These are phyloP conservation scores for Magnaporthiopsis incrustans DNA, from an alignment of 2,329 filamentous ascomycete species.

Conservation along the genomic window DNA sequence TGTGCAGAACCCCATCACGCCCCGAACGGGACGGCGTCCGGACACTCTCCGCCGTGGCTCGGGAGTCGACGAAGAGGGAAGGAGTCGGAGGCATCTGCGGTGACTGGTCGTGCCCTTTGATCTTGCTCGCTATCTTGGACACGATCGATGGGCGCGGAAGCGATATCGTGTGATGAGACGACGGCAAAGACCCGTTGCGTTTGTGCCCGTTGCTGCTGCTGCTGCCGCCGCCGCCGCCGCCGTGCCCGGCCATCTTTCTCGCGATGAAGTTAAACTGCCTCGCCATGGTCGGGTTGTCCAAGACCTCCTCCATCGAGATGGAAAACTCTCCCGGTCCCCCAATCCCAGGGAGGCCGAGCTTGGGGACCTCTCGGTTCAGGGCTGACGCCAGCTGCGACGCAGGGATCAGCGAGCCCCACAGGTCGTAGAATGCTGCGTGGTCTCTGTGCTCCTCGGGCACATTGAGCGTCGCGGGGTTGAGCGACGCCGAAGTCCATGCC, in stretches of 20 bases:
- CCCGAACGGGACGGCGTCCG: neutral
- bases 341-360: constrained; percentile 26
- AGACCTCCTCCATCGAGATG: constrained; percentile 38
- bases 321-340: constrained; percentile 20
- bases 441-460: constrained; percentile 34
- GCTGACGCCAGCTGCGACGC: constrained; percentile 37
- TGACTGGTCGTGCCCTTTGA: constrained; percentile 8
- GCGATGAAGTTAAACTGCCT: constrained; percentile 38
- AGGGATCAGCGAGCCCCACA: constrained; percentile 41
- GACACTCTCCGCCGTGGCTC: neutral
- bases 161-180: neutral
- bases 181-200: neutral
- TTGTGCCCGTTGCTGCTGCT: constrained; percentile 8
- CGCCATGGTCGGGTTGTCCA: constrained; percentile 41
- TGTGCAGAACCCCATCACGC: neutral
- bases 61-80: neutral
- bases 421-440: constrained; percentile 40
- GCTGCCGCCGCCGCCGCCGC: neutral
- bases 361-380: constrained; percentile 34
- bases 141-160: neutral
- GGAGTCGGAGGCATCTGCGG: neutral
- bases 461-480: constrained; percentile 30
- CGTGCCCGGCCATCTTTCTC: constrained; percentile 14
- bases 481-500: constrained; percentile 33
- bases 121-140: constrained; percentile 11